phyloP scores from a whole-genome alignment of 495 filamentous ascomycete species.

The Penicillium steckii region DNA sequence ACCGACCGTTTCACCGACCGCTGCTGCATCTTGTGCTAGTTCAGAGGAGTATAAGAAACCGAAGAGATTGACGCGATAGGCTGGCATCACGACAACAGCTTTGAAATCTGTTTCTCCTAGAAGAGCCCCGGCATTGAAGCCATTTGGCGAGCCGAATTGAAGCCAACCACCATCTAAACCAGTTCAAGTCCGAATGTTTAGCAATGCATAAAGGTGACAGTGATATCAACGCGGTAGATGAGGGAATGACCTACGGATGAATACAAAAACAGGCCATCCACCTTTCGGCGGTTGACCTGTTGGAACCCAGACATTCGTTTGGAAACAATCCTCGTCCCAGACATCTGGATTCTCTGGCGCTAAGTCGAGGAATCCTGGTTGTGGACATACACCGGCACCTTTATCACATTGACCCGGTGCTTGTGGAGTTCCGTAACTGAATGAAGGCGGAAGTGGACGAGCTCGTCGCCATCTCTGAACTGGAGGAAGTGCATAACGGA shows the following conservation, averaged over 20 bases:
- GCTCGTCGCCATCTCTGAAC: conserved; percentile 38
- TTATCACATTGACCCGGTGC: conserved; percentile 28
- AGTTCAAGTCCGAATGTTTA: no score
- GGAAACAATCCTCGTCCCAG: conserved; percentile 45
- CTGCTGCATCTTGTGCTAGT: conserved; percentile 51
- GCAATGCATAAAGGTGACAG: no score
- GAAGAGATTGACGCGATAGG: conserved; percentile 66
- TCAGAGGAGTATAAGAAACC: conserved; percentile 62
- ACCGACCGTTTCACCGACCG: conserved; percentile 38
- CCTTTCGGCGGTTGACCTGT: conserved; percentile 30
- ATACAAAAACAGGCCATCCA: conserved; percentile 47
- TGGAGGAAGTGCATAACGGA: conserved; percentile 43
- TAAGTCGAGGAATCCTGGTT: conserved; percentile 29
- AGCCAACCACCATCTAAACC: conserved; percentile 55
- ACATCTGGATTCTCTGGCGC: conserved; percentile 16
- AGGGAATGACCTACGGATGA: conserved; percentile 37
- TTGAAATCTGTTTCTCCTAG: conserved; percentile 45
- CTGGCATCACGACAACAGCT: conserved; percentile 63
- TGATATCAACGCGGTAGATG: background rate
- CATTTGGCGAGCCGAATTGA: conserved; percentile 53
- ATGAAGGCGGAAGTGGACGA: conserved; percentile 26
- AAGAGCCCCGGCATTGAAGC: conserved; percentile 47
- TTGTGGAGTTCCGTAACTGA: conserved; percentile 36
- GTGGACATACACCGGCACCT: conserved; percentile 36
- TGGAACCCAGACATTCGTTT: conserved; percentile 45